Conservation (phyloP, 768 basidiomycete genomes). For the Leucosporidium yakuticum region DNA sequence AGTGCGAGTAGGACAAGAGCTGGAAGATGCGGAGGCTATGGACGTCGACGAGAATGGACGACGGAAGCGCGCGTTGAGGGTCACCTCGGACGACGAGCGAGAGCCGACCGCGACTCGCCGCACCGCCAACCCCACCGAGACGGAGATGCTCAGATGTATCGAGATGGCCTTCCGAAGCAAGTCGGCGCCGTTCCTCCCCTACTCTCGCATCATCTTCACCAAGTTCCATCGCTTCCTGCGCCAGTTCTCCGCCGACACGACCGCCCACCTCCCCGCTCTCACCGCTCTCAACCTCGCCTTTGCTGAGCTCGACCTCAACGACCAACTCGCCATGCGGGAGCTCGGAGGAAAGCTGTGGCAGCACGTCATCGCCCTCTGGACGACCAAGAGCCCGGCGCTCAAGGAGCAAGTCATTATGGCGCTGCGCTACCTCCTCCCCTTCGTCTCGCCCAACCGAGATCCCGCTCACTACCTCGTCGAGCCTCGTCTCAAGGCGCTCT, state of each 20-base stretch:
- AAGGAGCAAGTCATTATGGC: slow-evolving; percentile 77
- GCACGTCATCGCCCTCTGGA: slow-evolving; percentile 64
- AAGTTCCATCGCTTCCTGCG: slow-evolving; percentile 61
- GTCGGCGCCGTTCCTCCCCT: slow-evolving; percentile 55
- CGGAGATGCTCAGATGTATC: slow-evolving; percentile 65
- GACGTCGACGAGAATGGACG: slow-evolving; percentile 40
- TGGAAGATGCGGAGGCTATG: slow-evolving; percentile 38
- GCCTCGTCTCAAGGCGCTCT: slow-evolving; percentile 20
- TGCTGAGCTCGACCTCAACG: slow-evolving; percentile 71
- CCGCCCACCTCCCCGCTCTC: slow-evolving; percentile 70
- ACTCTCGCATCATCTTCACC: slow-evolving; percentile 52
- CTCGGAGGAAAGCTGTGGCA: slow-evolving; percentile 64
- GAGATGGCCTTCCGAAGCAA: slow-evolving; percentile 57
- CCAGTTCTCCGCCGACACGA: slow-evolving; percentile 64
- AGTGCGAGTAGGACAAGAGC: slow-evolving; percentile 31
- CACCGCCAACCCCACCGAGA: slow-evolving; percentile 45
- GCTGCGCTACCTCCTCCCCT: slow-evolving; percentile 66
- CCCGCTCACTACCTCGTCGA: background rate
- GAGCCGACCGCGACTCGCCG: background rate
- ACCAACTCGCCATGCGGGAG: slow-evolving; percentile 52
- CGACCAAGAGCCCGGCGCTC: slow-evolving; percentile 63
- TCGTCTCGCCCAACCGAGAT: slow-evolving; percentile 47
- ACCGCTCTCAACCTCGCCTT: slow-evolving; percentile 55
- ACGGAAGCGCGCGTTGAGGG: background rate
- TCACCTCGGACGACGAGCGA: background rate